Evolutionary conservation across 2,329 filamentous ascomycete species (phyloP).

Genomic region (Nothomitra cinnamomea): DNA sequence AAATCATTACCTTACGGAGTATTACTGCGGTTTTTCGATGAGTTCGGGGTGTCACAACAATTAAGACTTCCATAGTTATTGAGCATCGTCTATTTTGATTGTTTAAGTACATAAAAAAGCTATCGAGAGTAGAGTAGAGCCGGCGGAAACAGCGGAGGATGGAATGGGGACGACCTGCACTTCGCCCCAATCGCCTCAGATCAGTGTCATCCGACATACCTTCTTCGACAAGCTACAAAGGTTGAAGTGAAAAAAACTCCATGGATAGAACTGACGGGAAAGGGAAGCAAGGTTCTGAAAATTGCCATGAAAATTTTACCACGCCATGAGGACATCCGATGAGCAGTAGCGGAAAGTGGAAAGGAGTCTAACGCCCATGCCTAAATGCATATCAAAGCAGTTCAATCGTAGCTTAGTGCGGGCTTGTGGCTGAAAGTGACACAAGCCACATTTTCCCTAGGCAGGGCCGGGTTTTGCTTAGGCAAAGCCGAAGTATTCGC

Average conservation of each 20-base stretch:
- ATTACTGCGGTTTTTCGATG: no score
- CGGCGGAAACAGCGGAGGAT: neutral
- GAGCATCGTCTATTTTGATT: constrained; percentile 8
- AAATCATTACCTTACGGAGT: no score
- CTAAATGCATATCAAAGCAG: neutral
- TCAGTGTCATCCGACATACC: neutral
- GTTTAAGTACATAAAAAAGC: neutral
- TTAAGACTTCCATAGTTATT: no score
- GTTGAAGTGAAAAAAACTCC: neutral
- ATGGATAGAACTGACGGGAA: neutral
- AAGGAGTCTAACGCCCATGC: neutral
- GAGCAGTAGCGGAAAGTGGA: constrained; percentile 4
- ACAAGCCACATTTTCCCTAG: constrained; percentile 1
- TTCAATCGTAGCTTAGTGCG: neutral
- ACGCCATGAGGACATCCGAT: constrained; percentile 2
- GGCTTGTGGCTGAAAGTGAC: constrained; percentile 1
- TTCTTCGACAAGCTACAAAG: neutral
- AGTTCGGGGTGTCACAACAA: no score
- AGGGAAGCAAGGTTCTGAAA: neutral
- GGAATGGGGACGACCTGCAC: constrained; percentile 19
- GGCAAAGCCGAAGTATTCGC: constrained; percentile 94
- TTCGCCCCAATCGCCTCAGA: constrained; percentile 12
- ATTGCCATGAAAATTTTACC: constrained; percentile 13
- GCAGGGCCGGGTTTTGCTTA: constrained; percentile 29
- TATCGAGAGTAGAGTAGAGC: neutral